These are phyloP conservation scores for Adansonia digitata DNA, from an alignment of 345 rosid species.

Conservation along the genomic window DNA sequence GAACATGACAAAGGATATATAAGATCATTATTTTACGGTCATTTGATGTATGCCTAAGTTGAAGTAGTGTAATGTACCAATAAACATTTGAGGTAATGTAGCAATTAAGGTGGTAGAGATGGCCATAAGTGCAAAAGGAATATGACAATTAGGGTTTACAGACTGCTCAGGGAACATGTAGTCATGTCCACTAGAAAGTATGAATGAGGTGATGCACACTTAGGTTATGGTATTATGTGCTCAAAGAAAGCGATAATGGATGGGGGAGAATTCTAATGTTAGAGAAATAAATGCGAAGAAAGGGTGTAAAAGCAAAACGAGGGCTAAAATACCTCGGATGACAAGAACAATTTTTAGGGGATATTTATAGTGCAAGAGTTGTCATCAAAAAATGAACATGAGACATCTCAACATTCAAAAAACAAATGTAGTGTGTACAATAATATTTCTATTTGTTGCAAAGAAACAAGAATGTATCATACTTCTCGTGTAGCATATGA, in stretches of 20 bases:
- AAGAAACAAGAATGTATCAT: background rate
- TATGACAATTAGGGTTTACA: background rate
- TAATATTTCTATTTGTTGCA: background rate
- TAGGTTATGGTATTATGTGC: background rate
- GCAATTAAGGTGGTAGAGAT: background rate
- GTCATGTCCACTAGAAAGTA: background rate
- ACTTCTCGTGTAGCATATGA: background rate
- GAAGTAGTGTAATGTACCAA: background rate
- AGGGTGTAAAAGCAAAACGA: background rate
- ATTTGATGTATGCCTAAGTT: background rate
- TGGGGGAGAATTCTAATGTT: background rate
- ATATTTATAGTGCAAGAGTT: background rate
- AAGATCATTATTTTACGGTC: background rate
- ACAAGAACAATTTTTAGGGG: background rate
- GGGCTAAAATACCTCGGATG: background rate
- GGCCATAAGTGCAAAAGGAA: background rate
- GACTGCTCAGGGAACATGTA: background rate
- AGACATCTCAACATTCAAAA: background rate
- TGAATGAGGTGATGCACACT: background rate
- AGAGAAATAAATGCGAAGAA: background rate
- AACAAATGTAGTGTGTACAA: background rate
- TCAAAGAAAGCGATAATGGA: background rate
- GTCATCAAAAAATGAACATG: background rate
- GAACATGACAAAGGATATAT: background rate
- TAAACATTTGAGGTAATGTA: background rate